Percentiles rank a stretch among this genome's conserved stretches.
Evolutionary conservation across 202 grass and related monocot genomes (phyloP).

Genomic region (Bolboschoenoplectus hybrid): DNA sequence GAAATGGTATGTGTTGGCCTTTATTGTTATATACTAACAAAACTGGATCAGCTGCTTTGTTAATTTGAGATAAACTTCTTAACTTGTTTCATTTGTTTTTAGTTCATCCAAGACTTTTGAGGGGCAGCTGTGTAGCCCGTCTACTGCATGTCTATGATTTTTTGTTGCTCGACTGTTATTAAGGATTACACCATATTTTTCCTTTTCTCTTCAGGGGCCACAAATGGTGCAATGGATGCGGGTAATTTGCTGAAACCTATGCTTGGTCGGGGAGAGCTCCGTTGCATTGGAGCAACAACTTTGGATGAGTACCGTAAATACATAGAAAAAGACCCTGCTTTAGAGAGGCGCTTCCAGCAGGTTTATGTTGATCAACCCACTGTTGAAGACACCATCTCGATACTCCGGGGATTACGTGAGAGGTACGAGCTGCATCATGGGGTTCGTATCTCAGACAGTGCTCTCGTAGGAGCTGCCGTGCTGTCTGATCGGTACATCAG

Average conservation of each 20-base stretch:
- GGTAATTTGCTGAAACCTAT: conserved; percentile 98
- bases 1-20: not conserved
- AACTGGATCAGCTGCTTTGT: not conserved
- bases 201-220: conserved; percentile 69
- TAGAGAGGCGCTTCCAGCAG: conserved; percentile 97
- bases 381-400: conserved; percentile 97
- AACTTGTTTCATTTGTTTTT: not conserved
- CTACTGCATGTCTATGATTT: not conserved
- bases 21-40: not conserved
- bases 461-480: conserved; percentile 83
- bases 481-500: conserved; percentile 97
- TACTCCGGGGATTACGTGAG: conserved; percentile 86
- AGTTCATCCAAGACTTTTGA: not conserved
- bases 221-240: conserved; percentile 96
- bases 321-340: conserved; percentile 97
- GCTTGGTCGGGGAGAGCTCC: conserved; percentile 94
- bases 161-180: not conserved
- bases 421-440: conserved; percentile 98
- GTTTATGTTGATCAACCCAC: conserved; percentile 96
- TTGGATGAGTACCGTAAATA: conserved; percentile 98
- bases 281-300: conserved; percentile 95
- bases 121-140: not conserved
- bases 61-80: conserved; percentile 2
- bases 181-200: conserved; percentile 7
- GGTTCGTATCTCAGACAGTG: conserved; percentile 90